Evolutionary conservation across 257 asterid species (phyloP).

Genomic region (Jasminum sambac): DNA sequence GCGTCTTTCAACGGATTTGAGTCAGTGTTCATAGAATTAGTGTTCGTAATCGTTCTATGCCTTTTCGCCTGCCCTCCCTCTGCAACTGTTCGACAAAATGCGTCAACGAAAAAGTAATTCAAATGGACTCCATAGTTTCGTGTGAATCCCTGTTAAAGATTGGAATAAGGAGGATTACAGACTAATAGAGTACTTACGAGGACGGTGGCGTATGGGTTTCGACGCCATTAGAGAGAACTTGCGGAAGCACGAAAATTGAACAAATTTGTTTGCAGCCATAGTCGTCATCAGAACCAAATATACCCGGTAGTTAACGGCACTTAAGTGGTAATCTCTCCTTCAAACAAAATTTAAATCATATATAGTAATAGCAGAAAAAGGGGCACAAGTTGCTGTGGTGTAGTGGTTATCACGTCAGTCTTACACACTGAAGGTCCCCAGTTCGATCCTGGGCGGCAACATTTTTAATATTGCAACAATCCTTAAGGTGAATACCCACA

Average conservation of each 20-base stretch:
- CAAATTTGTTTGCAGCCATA: constrained; percentile 7
- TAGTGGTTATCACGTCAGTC: constrained; percentile 64
- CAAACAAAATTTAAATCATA: no score
- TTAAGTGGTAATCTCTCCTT: no score
- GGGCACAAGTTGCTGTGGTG: constrained; percentile 44
- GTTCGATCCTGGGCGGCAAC: no score
- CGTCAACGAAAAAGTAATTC: constrained; percentile 9
- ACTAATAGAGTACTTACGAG: constrained; percentile 36
- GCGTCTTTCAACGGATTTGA: constrained; percentile 58
- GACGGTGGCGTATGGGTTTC: constrained; percentile 49
- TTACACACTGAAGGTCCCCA: no score
- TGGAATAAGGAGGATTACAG: neutral
- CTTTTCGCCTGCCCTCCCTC: constrained; percentile 44
- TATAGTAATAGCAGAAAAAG: neutral
- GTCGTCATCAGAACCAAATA: neutral
- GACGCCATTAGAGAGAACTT: constrained; percentile 51
- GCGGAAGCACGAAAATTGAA: constrained; percentile 28
- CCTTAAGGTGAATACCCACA: no score
- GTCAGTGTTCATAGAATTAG: constrained; percentile 31
- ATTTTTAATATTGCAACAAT: no score
- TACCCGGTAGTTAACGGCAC: no score
- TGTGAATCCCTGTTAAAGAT: neutral
- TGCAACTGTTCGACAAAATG: constrained; percentile 53
- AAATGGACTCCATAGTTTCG: neutral
- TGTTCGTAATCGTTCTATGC: constrained; percentile 51